A percentile compares a stretch with the other conserved stretches of the same genome.
Conservation (phyloP, 495 filamentous ascomycete genomes). For the Aspergillus baeticus region DNA sequence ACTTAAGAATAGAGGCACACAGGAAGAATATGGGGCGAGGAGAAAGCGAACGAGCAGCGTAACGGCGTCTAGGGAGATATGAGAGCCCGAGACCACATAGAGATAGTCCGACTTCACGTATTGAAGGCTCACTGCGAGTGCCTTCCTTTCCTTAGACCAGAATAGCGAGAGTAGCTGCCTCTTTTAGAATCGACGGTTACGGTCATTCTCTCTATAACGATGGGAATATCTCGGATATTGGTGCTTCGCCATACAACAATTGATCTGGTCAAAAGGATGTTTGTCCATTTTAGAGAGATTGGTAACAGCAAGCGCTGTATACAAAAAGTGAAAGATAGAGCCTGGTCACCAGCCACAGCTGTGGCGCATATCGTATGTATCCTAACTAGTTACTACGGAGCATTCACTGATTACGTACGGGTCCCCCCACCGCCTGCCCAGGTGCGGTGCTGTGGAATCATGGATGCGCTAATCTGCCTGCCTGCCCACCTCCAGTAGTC, state of each 20-base stretch:
- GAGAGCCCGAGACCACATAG: neutral
- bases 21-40: constrained; percentile 2
- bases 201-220: neutral
- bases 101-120: neutral
- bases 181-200: neutral
- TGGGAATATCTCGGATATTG: neutral
- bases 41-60: neutral
- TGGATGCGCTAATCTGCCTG: constrained; percentile 7
- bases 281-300: too few relatives aligned
- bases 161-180: constrained; percentile 11
- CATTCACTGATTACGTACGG: neutral
- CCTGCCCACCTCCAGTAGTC: constrained; percentile 6
- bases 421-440: constrained; percentile 7
- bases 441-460: too few relatives aligned
- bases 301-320: too few relatives aligned
- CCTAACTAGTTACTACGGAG: neutral
- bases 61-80: neutral
- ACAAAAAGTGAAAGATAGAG: too few relatives aligned
- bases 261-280: neutral
- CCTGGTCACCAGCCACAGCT: neutral
- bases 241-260: neutral
- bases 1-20: neutral
- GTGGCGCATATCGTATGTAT: neutral
- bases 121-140: neutral
- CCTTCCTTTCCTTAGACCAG: constrained; percentile 7